Evolutionary conservation across 2,329 filamentous ascomycete species (phyloP).

Genomic region (Colletotrichum godetiae): DNA sequence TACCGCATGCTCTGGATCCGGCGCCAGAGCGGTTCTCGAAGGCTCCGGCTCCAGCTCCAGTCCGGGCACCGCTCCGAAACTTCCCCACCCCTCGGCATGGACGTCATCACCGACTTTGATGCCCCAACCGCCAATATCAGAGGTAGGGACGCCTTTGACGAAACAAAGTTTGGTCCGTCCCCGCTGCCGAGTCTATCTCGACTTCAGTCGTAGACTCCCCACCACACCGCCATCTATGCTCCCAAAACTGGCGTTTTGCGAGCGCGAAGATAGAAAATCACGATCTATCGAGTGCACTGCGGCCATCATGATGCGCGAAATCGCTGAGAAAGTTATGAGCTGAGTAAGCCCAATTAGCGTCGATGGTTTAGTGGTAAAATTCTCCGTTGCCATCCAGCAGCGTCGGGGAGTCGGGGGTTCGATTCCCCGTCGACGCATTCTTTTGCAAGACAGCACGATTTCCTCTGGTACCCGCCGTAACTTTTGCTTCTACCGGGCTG

Average conservation of each 20-base stretch:
- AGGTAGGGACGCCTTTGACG: not conserved
- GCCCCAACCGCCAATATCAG: not conserved
- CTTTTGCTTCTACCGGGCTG: not conserved
- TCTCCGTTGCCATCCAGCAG: conserved; percentile 34
- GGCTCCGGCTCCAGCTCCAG: no score
- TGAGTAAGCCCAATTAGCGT: conserved; percentile 10
- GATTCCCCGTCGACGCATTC: not conserved
- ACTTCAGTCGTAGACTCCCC: not conserved
- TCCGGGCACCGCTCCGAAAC: no score
- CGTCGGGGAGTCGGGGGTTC: conserved; percentile 31
- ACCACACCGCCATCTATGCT: no score
- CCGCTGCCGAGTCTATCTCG: conserved; percentile 4
- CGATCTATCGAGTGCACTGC: not conserved
- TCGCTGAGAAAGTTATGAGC: rapidly evolving
- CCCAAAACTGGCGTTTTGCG: no score
- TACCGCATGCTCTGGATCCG: no score
- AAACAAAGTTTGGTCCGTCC: not conserved
- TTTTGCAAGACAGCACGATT: not conserved
- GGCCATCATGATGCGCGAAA: not conserved
- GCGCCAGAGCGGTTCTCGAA: no score
- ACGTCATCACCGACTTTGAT: no score
- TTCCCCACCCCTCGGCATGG: no score
- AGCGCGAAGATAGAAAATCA: no score
- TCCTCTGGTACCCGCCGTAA: no score
- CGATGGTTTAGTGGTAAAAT: conserved; percentile 37